Evolutionary conservation across 2,329 filamentous ascomycete genomes (phyloP), one percentile per base, ranked within the genome.

Genomic region (Hymenoscyphus occultus): DNA sequence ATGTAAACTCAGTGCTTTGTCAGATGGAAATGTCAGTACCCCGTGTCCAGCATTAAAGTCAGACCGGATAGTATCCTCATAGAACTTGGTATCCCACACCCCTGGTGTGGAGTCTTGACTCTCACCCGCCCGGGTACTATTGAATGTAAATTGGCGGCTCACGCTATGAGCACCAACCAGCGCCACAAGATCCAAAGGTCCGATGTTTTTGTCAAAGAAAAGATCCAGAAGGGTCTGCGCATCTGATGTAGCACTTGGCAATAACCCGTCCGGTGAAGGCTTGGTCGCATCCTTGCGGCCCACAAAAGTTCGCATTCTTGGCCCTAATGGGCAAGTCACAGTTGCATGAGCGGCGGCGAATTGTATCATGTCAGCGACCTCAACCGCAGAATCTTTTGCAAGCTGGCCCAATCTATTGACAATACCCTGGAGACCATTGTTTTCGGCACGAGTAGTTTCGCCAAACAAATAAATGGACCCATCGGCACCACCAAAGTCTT

Each of bases 161-260:
- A 79, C 76, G 5, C 79, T 79, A 72, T 86, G 84, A 0, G 84
- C 83, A 63, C 84, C 84, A 2, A 86, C 69, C 2, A 86, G 78
- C 1, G 83, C 83, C 2, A 81, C 80, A 4, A 86, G 77, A 62
- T 84, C 83, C 13, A 56, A 14, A 7, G 42, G 60, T 16, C 60
- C 60, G 13, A 61, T 61, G 16, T 56, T 56, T n/a, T 63, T 63
- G 16, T 63, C 61, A 10, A 31, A 22, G 32, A 63, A 63, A 5
- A 63, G 54, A n/a, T 45, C 28, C 10, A 63, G 12, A 1, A 45
- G 42, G 3, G 35, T 39, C 31, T 32, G 32, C 4, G 60, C 60
- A 56, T 61, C 35, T 7, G 42, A 40, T 4, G 42, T 61, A 9
- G 77, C 76, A 40, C 76, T 71, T 0, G 83, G 82, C 7, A 86